phyloP scores from a whole-genome alignment of 495 filamentous ascomycete species.

The Lophiostoma macrostomum region DNA sequence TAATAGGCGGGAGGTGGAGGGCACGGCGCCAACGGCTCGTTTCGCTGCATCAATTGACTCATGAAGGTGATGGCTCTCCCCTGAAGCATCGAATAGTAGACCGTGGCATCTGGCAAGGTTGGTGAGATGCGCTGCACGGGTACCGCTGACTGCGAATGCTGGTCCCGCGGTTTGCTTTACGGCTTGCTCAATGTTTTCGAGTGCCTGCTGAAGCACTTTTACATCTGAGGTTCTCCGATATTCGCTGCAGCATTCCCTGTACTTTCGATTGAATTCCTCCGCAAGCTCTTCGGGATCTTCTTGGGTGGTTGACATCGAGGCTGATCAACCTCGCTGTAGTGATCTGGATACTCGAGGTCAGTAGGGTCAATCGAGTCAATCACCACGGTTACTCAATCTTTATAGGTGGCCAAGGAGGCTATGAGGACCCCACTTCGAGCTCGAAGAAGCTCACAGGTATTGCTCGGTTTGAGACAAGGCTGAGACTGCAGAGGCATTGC shows the following conservation, averaged over 20 bases:
- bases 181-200: background rate
- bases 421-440: too few relatives aligned
- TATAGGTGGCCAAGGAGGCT: too few relatives aligned
- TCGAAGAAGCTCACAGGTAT: too few relatives aligned
- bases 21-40: background rate
- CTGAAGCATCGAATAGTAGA: constrained; percentile 1
- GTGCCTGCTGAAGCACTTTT: background rate
- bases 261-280: constrained; percentile 4
- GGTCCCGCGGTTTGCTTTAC: background rate
- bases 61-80: background rate
- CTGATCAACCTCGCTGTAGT: too few relatives aligned
- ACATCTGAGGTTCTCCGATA: background rate
- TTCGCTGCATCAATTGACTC: background rate
- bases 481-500: too few relatives aligned
- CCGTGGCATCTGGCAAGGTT: background rate
- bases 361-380: too few relatives aligned
- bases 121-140: background rate
- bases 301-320: background rate
- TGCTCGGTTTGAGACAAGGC: too few relatives aligned
- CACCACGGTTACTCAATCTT: too few relatives aligned
- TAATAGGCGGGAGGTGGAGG: background rate
- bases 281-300: background rate
- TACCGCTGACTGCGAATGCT: background rate
- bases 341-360: too few relatives aligned
- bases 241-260: background rate